These are phyloP conservation scores for Phyllosticta citribraziliensis DNA, from an alignment of 2,329 filamentous ascomycete genomes.

Conservation along the genomic window DNA sequence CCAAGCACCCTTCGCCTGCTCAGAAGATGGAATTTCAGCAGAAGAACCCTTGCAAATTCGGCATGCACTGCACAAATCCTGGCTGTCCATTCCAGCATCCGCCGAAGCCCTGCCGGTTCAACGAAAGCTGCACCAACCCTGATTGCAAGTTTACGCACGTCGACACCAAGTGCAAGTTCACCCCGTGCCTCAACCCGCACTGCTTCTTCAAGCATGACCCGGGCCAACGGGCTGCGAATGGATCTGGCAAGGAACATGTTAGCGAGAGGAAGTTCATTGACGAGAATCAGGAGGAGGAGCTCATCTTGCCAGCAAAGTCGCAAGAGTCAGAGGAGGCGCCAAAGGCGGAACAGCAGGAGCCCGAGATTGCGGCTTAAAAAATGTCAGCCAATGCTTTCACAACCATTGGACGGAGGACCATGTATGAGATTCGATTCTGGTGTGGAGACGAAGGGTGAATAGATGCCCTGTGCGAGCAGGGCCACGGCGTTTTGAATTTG, in stretches of 20 bases:
- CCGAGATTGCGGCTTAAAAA: conserved; percentile 1
- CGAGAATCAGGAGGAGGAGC: conserved; percentile 57
- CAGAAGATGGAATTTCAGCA: conserved; percentile 67
- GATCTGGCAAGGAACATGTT: conserved; percentile 52
- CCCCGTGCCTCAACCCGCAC: conserved; percentile 78
- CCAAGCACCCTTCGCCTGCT: conserved; percentile 84
- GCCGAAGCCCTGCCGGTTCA: conserved; percentile 83
- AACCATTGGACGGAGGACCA: conserved; percentile 1
- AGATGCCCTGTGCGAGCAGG: background rate
- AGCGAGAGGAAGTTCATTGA: conserved; percentile 85
- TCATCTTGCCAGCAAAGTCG: conserved; percentile 51
- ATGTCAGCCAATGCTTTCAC: background rate
- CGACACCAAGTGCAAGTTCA: conserved; percentile 78
- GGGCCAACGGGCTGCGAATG: conserved; percentile 63
- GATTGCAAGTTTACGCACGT: conserved; percentile 88
- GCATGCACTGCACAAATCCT: conserved; percentile 73
- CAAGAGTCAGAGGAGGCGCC: background rate
- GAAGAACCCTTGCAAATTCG: conserved; percentile 84
- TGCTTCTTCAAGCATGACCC: conserved; percentile 87
- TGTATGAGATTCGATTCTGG: background rate
- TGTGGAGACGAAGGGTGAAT: background rate
- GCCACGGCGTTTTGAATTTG: conserved; percentile 6
- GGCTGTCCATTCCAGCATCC: conserved; percentile 86
- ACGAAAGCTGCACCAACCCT: conserved; percentile 70
- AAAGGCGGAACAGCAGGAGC: conserved; percentile 1